These are phyloP conservation scores for Rhododendron kiyosumense DNA, from an alignment of 148 eudicot genomes.

Conservation along the genomic window DNA sequence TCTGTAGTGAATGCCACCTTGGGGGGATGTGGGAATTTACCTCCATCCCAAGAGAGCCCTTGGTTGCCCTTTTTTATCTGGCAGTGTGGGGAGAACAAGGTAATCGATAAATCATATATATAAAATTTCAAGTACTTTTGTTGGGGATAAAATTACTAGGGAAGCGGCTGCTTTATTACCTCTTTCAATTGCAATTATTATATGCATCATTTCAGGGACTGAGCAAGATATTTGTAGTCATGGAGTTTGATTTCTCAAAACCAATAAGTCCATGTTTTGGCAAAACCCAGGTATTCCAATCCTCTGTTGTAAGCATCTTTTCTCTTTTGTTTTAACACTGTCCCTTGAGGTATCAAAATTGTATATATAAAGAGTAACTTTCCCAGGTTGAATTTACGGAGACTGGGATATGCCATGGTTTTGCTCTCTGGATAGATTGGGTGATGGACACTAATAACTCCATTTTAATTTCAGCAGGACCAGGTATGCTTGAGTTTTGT, in stretches of 20 bases:
- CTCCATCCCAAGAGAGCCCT: constrained; percentile 41
- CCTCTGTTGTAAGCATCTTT: neutral
- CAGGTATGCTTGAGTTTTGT: constrained; percentile 42
- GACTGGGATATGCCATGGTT: constrained; percentile 76
- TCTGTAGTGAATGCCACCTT: constrained; percentile 54
- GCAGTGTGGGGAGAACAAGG: constrained; percentile 84
- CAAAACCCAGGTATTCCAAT: constrained; percentile 45
- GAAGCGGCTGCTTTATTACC: neutral
- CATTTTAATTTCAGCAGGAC: constrained; percentile 59
- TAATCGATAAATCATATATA: constrained; percentile 5
- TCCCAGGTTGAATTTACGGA: constrained; percentile 54
- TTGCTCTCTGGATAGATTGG: constrained; percentile 95
- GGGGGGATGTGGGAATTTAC: constrained; percentile 72
- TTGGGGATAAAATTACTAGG: neutral
- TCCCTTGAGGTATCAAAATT: neutral
- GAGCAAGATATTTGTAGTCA: constrained; percentile 43
- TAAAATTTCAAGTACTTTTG: neutral
- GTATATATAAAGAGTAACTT: neutral
- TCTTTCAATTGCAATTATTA: neutral
- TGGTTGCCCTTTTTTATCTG: constrained; percentile 70
- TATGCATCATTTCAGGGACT: constrained; percentile 44
- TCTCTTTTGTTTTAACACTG: neutral
- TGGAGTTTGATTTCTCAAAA: constrained; percentile 79
- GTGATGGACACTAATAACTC: constrained; percentile 47
- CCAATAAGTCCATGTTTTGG: constrained; percentile 55